Evolutionary conservation across 164 flowering plant genomes (phyloP).

Genomic region (Cinnamomum chago): DNA sequence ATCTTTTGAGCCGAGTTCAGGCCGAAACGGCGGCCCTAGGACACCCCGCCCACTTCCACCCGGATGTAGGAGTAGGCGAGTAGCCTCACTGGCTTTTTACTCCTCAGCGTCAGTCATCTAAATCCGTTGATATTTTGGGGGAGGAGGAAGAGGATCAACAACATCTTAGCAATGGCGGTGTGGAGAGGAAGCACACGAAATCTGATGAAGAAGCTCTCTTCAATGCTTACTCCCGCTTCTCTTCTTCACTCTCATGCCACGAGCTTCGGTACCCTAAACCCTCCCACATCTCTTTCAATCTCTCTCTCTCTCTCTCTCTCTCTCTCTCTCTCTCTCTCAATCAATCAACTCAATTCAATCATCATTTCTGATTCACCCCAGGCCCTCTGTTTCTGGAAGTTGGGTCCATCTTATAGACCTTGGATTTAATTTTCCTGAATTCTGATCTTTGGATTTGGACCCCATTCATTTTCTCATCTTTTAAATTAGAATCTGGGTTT

Average conservation of each 20-base stretch:
- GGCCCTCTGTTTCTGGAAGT: neutral
- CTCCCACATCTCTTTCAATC: neutral
- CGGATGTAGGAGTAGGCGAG: too few species aligned
- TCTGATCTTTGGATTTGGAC: neutral
- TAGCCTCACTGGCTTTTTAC: too few species aligned
- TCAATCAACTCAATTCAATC: neutral
- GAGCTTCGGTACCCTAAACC: conserved; percentile 51
- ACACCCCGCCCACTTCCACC: too few species aligned
- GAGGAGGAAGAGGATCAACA: too few species aligned
- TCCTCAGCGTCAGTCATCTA: too few species aligned
- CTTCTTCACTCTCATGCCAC: conserved; percentile 74
- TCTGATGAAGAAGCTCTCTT: conserved; percentile 23
- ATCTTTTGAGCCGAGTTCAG: too few species aligned
- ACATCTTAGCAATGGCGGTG: conserved; percentile 18
- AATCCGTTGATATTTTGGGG: too few species aligned
- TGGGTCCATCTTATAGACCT: neutral
- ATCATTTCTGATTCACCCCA: too few species aligned
- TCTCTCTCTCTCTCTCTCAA: neutral
- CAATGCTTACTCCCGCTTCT: conserved; percentile 26
- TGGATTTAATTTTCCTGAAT: neutral
- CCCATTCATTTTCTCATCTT: neutral
- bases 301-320: conserved; percentile 4
- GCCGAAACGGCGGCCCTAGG: too few species aligned
- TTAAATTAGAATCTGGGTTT: too few species aligned
- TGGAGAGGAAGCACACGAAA: conserved; percentile 26